Percentiles rank a stretch among this genome's conserved stretches.
Evolutionary conservation across 2,329 filamentous ascomycete species (phyloP).

Genomic region (Teratosphaeria zuluensis): DNA sequence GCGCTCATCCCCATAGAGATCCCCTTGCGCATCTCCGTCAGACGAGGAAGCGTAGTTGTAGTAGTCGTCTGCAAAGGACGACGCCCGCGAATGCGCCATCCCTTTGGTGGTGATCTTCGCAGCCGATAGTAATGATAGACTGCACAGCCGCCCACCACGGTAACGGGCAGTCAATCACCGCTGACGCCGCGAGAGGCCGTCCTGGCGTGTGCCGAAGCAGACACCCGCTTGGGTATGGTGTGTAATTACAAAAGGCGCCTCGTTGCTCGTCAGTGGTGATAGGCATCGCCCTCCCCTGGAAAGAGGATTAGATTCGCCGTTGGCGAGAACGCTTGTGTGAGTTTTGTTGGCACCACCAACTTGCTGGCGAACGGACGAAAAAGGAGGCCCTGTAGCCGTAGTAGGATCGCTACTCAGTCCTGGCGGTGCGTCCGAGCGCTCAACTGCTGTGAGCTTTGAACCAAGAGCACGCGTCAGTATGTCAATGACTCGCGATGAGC

Average conservation of each 20-base stretch:
- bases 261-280: neutral
- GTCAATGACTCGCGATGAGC: neutral
- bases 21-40: neutral
- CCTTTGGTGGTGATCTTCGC: neutral
- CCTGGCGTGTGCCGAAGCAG: neutral
- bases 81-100: neutral
- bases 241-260: neutral
- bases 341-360: neutral
- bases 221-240: neutral
- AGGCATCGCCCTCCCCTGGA: neutral
- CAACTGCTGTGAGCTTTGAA: neutral
- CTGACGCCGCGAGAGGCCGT: neutral
- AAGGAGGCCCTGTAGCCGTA: neutral
- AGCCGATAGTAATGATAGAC: neutral
- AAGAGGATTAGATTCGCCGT: neutral
- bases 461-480: neutral
- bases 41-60: neutral
- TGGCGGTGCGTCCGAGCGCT: neutral
- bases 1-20: neutral
- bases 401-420: too few species aligned
- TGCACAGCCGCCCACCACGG: neutral
- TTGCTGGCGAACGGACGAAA: neutral
- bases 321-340: neutral
- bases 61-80: slow-evolving; percentile 7
- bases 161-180: neutral